phyloP scores from a whole-genome alignment of 2,329 filamentous ascomycete genomes.

The Truncatella angustata region DNA sequence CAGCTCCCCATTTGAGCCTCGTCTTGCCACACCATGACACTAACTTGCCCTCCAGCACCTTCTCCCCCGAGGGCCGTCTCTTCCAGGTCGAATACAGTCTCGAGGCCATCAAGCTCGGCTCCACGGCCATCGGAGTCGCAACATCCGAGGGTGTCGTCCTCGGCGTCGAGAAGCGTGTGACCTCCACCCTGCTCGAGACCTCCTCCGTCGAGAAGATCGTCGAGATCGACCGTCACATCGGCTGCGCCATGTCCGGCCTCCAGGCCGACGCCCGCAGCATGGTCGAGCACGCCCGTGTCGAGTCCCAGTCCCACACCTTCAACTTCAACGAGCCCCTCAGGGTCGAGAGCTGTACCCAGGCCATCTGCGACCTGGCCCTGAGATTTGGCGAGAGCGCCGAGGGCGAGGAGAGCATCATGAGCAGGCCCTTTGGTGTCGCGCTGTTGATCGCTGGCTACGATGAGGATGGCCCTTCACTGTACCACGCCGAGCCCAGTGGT shows the following conservation, averaged over 20 bases:
- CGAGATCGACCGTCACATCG: constrained; percentile 98
- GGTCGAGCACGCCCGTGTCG: constrained; percentile 97
- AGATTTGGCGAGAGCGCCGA: constrained; percentile 97
- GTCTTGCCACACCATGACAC: constrained; percentile 7
- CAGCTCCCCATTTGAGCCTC: constrained; percentile 1
- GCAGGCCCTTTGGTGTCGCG: constrained; percentile 92
- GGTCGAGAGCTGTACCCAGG: constrained; percentile 97
- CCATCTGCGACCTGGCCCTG: constrained; percentile 95
- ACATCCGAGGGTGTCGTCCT: constrained; percentile 94
- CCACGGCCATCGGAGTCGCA: constrained; percentile 95
- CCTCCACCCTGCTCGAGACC: constrained; percentile 93
- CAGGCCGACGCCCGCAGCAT: constrained; percentile 97
- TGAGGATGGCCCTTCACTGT: constrained; percentile 94
- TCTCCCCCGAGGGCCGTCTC: constrained; percentile 98
- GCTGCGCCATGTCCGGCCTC: constrained; percentile 96
- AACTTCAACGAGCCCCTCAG: constrained; percentile 95
- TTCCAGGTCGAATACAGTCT: constrained; percentile 99
- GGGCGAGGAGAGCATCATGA: constrained; percentile 98
- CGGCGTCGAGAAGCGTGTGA: constrained; percentile 98
- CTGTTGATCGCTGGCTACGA: constrained; percentile 95
- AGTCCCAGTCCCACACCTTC: constrained; percentile 95
- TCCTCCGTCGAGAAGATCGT: constrained; percentile 99
- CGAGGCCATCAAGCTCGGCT: constrained; percentile 99
- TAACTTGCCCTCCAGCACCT: constrained; percentile 66
- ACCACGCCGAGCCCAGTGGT: constrained; percentile 95